A percentile compares a stretch with the other conserved stretches of the same genome.
These are phyloP conservation scores for Rhododendron kiyosumense DNA, from an alignment of 148 eudicot genomes.

Conservation along the genomic window DNA sequence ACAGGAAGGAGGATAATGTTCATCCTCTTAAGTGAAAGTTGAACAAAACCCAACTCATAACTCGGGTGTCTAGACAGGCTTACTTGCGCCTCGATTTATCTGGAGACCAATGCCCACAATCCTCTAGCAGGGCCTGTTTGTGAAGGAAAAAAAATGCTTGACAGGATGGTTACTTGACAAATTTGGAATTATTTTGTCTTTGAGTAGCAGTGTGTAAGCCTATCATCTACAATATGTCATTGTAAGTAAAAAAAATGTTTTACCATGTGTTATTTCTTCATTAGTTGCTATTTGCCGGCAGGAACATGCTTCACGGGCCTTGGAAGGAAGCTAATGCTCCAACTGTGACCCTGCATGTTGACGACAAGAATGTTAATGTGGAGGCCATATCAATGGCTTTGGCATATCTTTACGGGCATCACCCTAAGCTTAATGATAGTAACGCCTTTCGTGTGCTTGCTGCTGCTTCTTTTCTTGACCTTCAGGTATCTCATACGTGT, in stretches of 20 bases:
- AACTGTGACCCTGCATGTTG: conserved; percentile 74
- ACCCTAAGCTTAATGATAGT: conserved; percentile 86
- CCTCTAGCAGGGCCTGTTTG: too few species aligned
- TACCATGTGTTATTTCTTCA: background rate
- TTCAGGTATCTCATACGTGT: conserved; percentile 56
- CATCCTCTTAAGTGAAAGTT: too few species aligned
- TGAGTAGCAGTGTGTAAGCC: background rate
- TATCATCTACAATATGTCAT: background rate
- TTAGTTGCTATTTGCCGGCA: conserved; percentile 19
- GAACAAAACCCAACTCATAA: too few species aligned
- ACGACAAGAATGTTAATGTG: conserved; percentile 80
- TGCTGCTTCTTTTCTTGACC: conserved; percentile 99
- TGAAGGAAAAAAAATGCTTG: background rate
- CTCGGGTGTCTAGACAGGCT: too few species aligned
- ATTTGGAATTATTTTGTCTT: background rate
- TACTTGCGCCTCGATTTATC: too few species aligned
- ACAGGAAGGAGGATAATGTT: too few species aligned
- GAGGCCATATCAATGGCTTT: conserved; percentile 89
- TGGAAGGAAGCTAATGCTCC: conserved; percentile 99
- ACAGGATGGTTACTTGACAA: background rate
- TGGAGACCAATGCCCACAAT: background rate
- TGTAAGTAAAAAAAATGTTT: background rate
- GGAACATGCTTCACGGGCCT: conserved; percentile 99
- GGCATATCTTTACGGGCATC: conserved; percentile 92
- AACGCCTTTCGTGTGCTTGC: conserved; percentile 98